These are phyloP conservation scores for Talaromyces trachyspermus DNA, from an alignment of 495 filamentous ascomycete genomes.

Conservation along the genomic window DNA sequence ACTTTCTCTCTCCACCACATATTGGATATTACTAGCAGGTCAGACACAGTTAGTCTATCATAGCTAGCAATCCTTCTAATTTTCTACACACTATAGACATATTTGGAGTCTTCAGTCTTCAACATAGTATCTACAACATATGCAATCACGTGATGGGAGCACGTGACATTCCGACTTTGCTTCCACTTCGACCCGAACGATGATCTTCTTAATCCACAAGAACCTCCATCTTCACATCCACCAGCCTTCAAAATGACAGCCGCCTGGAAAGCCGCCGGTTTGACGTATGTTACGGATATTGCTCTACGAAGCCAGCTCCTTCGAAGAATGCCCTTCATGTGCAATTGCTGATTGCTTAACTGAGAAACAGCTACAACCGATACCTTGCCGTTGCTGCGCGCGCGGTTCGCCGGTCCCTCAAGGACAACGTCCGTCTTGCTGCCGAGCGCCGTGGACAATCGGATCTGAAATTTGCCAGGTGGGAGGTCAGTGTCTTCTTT, in stretches of 20 bases:
- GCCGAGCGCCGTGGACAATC: constrained; percentile 86
- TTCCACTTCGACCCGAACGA: constrained; percentile 1
- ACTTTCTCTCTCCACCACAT: no score
- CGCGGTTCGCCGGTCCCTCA: constrained; percentile 74
- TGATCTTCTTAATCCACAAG: background rate
- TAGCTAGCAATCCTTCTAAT: no score
- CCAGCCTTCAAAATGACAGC: constrained; percentile 77
- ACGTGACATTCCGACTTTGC: constrained; percentile 3
- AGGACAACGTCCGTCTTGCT: constrained; percentile 77
- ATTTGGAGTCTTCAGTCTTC: no score
- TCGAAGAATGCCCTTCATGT: constrained; percentile 2
- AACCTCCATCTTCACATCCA: constrained; percentile 15
- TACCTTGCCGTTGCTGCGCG: constrained; percentile 50
- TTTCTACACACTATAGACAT: no score
- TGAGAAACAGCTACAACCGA: constrained; percentile 39
- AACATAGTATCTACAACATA: no score
- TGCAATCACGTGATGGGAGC: background rate
- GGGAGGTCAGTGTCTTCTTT: constrained; percentile 67
- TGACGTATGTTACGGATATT: constrained; percentile 88
- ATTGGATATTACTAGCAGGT: no score
- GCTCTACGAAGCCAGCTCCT: no score
- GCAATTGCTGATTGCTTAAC: constrained; percentile 23
- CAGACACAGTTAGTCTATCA: no score
- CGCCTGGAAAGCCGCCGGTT: constrained; percentile 95
- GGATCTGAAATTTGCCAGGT: constrained; percentile 91